These are phyloP conservation scores for Lagenidium giganteum DNA, from an alignment of 352 stramenopile genomes.

Conservation along the genomic window DNA sequence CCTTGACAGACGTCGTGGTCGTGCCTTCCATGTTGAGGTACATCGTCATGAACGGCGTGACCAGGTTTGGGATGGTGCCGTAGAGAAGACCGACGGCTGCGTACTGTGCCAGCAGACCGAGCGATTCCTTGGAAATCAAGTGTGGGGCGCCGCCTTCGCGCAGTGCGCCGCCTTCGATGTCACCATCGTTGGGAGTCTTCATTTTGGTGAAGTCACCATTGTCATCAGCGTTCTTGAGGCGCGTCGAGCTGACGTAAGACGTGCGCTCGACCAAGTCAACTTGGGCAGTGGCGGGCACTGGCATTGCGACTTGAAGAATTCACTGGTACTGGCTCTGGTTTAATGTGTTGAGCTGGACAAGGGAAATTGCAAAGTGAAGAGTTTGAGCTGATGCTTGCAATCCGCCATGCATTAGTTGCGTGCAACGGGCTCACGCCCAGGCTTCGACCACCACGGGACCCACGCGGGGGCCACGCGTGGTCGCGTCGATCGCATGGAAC, in stretches of 20 bases:
- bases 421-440: too few relatives aligned
- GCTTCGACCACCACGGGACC: too few relatives aligned
- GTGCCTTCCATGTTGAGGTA: conserved; percentile 22
- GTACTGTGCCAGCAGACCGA: conserved; percentile 16
- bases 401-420: too few relatives aligned
- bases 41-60: conserved; percentile 24
- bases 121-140: conserved; percentile 2
- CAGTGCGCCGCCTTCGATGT: conserved; percentile 5
- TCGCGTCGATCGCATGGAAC: too few relatives aligned
- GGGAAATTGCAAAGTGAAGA: too few relatives aligned
- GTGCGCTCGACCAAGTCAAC: conserved; percentile 14
- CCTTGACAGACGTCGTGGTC: conserved; percentile 18
- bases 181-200: conserved; percentile 1
- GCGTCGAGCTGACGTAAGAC: conserved; percentile 20
- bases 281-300: too few relatives aligned
- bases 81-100: conserved; percentile 22
- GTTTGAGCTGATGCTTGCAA: too few relatives aligned
- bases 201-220: background rate
- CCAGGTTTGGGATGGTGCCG: conserved; percentile 19
- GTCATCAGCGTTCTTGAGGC: conserved; percentile 13
- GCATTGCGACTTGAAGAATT: too few relatives aligned
- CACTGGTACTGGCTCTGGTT: too few relatives aligned
- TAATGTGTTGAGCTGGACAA: too few relatives aligned
- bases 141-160: background rate
- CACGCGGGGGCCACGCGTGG: too few relatives aligned